Evolutionary conservation across 352 stramenopile species (phyloP).

Genomic region (Phytopythium kandeliae): DNA sequence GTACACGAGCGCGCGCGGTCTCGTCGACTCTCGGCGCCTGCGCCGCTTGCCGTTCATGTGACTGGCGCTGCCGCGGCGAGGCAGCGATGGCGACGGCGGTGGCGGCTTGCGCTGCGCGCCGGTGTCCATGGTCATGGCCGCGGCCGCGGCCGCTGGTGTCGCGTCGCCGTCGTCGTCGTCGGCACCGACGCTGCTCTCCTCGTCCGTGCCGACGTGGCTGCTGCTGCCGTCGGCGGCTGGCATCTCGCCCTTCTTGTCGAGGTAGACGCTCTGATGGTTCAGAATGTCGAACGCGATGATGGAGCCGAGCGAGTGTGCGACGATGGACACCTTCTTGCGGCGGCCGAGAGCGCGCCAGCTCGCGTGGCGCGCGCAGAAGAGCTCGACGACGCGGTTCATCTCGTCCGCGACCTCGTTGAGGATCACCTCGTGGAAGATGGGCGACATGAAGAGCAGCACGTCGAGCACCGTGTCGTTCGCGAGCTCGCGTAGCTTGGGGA

Average conservation of each 20-base stretch:
- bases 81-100: not conserved
- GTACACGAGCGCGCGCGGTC: slow-evolving; percentile 11
- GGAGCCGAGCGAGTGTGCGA: slow-evolving; percentile 85
- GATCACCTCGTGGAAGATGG: slow-evolving; percentile 90
- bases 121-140: not conserved
- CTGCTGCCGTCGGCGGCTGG: slow-evolving; percentile 20
- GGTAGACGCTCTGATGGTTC: slow-evolving; percentile 50
- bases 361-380: slow-evolving; percentile 66
- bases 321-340: slow-evolving; percentile 81
- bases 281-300: slow-evolving; percentile 93
- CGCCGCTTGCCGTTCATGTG: slow-evolving; percentile 15
- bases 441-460: slow-evolving; percentile 91
- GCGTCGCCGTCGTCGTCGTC: slow-evolving; percentile 19
- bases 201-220: slow-evolving; percentile 22
- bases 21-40: slow-evolving; percentile 11
- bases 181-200: slow-evolving; percentile 22
- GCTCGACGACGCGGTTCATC: slow-evolving; percentile 85
- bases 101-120: slow-evolving; percentile 10
- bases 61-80: slow-evolving; percentile 7
- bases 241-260: slow-evolving; percentile 11
- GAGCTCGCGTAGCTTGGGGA: slow-evolving; percentile 89
- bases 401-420: slow-evolving; percentile 88
- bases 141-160: slow-evolving; percentile 14
- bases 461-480: slow-evolving; percentile 92
- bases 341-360: too few relatives aligned